phyloP scores from a whole-genome alignment of 2,329 filamentous ascomycete genomes.

The Dactylellina drechsleri region DNA sequence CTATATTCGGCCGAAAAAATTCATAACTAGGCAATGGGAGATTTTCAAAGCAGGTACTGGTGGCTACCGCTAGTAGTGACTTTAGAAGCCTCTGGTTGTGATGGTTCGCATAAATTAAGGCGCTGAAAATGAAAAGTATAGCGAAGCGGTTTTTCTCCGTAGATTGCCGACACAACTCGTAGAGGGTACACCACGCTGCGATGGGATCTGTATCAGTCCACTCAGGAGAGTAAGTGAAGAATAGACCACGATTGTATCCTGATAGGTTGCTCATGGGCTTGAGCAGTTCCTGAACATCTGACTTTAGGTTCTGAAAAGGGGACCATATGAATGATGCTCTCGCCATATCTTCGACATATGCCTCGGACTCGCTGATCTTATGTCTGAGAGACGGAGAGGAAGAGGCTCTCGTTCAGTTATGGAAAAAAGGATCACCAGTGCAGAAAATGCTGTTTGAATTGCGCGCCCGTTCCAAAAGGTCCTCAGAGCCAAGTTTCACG shows the following conservation, averaged over 20 bases:
- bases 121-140: conserved; percentile 16
- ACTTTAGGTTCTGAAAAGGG: not conserved
- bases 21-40: not conserved
- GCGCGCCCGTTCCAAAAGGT: conserved; percentile 19
- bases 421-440: not conserved
- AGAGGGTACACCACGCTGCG: conserved; percentile 21
- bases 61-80: conserved; percentile 12
- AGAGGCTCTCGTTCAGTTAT: not conserved
- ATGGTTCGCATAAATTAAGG: conserved; percentile 2
- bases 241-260: not conserved
- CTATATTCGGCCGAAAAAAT: too few species aligned
- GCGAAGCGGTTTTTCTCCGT: conserved; percentile 2
- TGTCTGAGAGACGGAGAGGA: not conserved
- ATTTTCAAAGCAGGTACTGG: not conserved
- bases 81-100: conserved; percentile 8
- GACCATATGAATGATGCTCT: conserved; percentile 3
- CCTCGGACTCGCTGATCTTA: not conserved
- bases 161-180: conserved; percentile 17
- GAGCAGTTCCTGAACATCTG: not conserved
- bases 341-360: conserved; percentile 18
- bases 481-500: not conserved
- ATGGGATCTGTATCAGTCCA: not conserved
- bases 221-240: conserved; percentile 3
- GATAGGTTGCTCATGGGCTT: not conserved
- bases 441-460: conserved; percentile 30